These are phyloP conservation scores for Colletotrichum tanaceti DNA, from an alignment of 2,329 filamentous ascomycete genomes.

Conservation along the genomic window DNA sequence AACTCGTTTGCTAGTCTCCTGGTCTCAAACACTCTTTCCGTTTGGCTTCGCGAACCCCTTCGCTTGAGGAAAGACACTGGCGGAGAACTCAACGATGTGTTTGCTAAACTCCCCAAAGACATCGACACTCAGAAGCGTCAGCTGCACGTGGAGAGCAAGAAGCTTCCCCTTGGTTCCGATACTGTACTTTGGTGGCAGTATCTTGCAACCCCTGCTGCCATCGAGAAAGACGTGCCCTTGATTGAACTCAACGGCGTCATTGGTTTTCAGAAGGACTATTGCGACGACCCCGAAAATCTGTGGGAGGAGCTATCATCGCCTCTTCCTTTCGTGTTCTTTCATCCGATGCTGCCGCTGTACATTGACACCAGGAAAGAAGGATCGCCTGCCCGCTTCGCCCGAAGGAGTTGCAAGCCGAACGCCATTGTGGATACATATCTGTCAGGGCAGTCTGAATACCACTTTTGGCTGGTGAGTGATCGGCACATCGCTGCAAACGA, in stretches of 20 bases:
- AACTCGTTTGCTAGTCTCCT: conserved; percentile 83
- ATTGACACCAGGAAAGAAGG: conserved; percentile 93
- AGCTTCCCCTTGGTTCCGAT: conserved; percentile 58
- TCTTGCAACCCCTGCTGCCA: conserved; percentile 63
- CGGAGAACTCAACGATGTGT: conserved; percentile 74
- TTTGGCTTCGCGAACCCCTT: conserved; percentile 81
- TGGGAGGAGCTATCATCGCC: conserved; percentile 75
- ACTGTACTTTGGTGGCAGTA: conserved; percentile 77
- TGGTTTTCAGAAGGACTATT: conserved; percentile 79
- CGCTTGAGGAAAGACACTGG: conserved; percentile 76
- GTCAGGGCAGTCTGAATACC: conserved; percentile 81
- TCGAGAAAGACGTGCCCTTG: conserved; percentile 68
- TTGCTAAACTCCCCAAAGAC: conserved; percentile 64
- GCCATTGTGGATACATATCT: conserved; percentile 88
- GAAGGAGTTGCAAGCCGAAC: conserved; percentile 92
- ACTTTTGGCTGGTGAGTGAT: conserved; percentile 92
- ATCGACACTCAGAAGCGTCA: conserved; percentile 57
- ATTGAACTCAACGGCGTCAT: conserved; percentile 83
- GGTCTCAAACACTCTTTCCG: conserved; percentile 78
- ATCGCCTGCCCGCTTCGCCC: conserved; percentile 86
- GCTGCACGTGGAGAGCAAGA: conserved; percentile 65
- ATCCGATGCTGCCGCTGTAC: conserved; percentile 87
- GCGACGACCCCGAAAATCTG: conserved; percentile 71
- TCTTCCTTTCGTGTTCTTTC: conserved; percentile 85
- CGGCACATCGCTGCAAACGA: conserved; percentile 75